phyloP scores from a whole-genome alignment of 1,139 yeast genomes.

The Blastobotrys indianensis region DNA sequence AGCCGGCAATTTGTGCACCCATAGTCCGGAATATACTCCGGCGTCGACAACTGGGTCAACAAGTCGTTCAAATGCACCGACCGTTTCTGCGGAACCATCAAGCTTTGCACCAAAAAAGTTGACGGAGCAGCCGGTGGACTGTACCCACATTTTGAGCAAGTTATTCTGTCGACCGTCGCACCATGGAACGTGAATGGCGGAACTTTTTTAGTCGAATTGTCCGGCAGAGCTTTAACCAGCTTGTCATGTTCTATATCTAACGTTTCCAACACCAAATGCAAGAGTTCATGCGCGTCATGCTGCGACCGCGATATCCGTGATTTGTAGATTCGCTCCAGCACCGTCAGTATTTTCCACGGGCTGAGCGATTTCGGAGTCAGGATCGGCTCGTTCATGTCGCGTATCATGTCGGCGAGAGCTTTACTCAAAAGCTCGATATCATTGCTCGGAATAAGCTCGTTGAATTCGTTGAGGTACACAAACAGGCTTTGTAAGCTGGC shows the following conservation, averaged over 20 bases:
- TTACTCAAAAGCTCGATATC: slow-evolving; percentile 17
- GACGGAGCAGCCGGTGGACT: slow-evolving; percentile 55
- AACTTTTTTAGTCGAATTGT: slow-evolving; percentile 15
- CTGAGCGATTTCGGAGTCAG: slow-evolving; percentile 51
- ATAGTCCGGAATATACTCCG: slow-evolving; percentile 72
- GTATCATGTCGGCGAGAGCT: slow-evolving; percentile 50
- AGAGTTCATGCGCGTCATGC: slow-evolving; percentile 91
- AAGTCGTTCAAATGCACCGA: slow-evolving; percentile 48
- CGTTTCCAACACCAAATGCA: slow-evolving; percentile 74
- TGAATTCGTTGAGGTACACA: slow-evolving; percentile 44
- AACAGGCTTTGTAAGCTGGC: slow-evolving; percentile 62
- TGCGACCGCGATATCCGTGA: slow-evolving; percentile 75
- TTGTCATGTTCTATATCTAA: slow-evolving; percentile 58
- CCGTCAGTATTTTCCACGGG: slow-evolving; percentile 73
- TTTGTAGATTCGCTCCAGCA: slow-evolving; percentile 69
- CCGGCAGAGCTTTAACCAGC: slow-evolving; percentile 32
- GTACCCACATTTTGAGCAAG: slow-evolving; percentile 61
- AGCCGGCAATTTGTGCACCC: slow-evolving; percentile 71
- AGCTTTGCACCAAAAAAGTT: slow-evolving; percentile 66
- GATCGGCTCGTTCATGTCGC: slow-evolving; percentile 59
- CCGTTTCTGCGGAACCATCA: slow-evolving; percentile 62
- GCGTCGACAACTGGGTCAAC: slow-evolving; percentile 49
- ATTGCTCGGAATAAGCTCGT: slow-evolving; percentile 16
- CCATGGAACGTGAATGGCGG: slow-evolving; percentile 78
- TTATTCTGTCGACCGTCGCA: slow-evolving; percentile 55